These are phyloP conservation scores for Phytopythium boreale DNA, from an alignment of 352 stramenopile genomes.

Conservation along the genomic window DNA sequence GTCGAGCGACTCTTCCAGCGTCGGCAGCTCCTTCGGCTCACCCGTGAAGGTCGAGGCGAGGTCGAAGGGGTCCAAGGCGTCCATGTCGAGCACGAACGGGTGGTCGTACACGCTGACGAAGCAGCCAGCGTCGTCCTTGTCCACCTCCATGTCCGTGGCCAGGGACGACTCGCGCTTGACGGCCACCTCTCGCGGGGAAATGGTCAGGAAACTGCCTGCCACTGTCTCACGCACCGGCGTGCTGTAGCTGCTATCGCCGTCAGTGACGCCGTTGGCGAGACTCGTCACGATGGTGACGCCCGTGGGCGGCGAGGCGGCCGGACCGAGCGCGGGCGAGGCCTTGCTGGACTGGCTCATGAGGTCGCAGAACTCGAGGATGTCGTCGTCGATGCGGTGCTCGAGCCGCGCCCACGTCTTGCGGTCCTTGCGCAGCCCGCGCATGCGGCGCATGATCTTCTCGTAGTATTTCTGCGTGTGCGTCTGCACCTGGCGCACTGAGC, in stretches of 20 bases:
- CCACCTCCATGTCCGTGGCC: not conserved
- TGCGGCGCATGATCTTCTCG: slow-evolving; percentile 66
- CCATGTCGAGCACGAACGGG: slow-evolving; percentile 10
- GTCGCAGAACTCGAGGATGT: slow-evolving; percentile 45
- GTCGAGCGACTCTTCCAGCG: slow-evolving; percentile 49
- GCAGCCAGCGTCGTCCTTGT: not conserved
- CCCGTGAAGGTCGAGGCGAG: not conserved
- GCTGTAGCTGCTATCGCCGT: slow-evolving; percentile 4
- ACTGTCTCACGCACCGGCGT: slow-evolving; percentile 3
- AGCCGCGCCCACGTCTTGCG: slow-evolving; percentile 42
- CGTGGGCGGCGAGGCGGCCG: slow-evolving; percentile 16
- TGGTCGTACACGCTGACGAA: not conserved
- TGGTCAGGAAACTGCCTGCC: not conserved
- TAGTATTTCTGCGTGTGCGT: slow-evolving; percentile 68
- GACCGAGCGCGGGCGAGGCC: slow-evolving; percentile 14
- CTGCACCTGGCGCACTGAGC: slow-evolving; percentile 62
- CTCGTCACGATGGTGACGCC: not conserved
- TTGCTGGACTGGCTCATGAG: slow-evolving; percentile 21
- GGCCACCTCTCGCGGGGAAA: not conserved
- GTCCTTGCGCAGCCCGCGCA: slow-evolving; percentile 58
- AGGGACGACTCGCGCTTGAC: not conserved
- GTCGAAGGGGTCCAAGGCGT: not conserved
- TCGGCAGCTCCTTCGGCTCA: slow-evolving; percentile 27
- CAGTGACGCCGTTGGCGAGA: slow-evolving; percentile 10
- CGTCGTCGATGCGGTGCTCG: slow-evolving; percentile 58